A percentile compares a stretch with the other conserved stretches of the same genome.
Evolutionary conservation across 306 rosid genomes (phyloP).

Genomic region (Castanea sativa): DNA sequence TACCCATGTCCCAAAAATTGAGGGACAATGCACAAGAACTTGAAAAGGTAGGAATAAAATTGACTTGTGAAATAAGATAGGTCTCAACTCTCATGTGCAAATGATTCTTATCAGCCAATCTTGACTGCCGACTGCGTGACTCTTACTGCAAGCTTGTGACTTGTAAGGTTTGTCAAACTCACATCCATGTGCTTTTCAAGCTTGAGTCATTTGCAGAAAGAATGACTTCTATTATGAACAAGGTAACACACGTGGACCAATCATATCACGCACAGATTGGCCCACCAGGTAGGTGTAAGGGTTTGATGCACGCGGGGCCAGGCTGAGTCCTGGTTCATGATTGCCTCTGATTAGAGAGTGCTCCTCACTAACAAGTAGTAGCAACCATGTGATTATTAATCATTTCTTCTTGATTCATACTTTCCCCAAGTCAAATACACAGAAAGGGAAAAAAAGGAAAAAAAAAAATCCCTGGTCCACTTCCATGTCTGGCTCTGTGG

Average conservation of each 20-base stretch:
- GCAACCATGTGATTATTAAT: constrained; percentile 25
- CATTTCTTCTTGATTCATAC: constrained; percentile 17
- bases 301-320: constrained; percentile 34
- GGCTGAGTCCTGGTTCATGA: constrained; percentile 1
- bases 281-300: neutral
- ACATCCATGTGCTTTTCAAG: constrained; percentile 43
- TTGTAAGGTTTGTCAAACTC: constrained; percentile 5
- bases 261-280: neutral
- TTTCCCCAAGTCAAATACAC: constrained; percentile 16
- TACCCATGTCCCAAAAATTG: neutral
- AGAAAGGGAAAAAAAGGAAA: neutral
- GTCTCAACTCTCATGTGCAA: neutral
- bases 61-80: neutral
- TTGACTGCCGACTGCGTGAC: neutral
- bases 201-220: neutral
- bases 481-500: constrained; percentile 1
- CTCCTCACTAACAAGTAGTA: constrained; percentile 13
- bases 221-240: neutral
- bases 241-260: constrained; percentile 11
- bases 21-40: neutral
- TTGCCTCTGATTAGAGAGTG: constrained; percentile 32
- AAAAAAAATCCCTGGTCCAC: neutral
- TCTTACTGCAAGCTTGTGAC: neutral
- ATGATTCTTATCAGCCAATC: neutral
- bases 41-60: neutral